A percentile compares a stretch with the other conserved stretches of the same genome.
Evolutionary conservation across 148 eudicot species (phyloP).

Genomic region (Cornus controversa): DNA sequence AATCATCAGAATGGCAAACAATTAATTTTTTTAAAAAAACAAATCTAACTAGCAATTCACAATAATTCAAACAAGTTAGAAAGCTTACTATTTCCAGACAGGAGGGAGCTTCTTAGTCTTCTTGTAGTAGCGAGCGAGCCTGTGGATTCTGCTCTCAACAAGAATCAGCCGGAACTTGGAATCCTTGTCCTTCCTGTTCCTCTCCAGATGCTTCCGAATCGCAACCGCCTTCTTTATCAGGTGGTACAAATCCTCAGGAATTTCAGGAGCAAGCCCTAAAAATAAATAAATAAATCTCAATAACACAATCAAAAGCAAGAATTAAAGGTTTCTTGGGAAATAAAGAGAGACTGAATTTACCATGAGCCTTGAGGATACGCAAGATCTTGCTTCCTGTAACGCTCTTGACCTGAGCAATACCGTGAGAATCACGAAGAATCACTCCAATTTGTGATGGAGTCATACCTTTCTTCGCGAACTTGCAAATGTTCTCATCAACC

Average conservation of each 20-base stretch:
- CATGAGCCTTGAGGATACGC: conserved; percentile 46
- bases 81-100: conserved; percentile 40
- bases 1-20: too few relatives aligned
- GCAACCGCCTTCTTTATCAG: conserved; percentile 48
- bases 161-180: conserved; percentile 44
- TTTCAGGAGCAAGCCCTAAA: conserved; percentile 40
- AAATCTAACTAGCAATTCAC: too few relatives aligned
- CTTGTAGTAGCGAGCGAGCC: conserved; percentile 48
- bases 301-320: neutral
- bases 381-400: conserved; percentile 33
- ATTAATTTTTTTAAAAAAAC: too few relatives aligned
- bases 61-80: too few relatives aligned
- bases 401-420: conserved; percentile 33
- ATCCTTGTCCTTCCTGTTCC: conserved; percentile 48
- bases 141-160: conserved; percentile 42
- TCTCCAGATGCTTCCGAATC: conserved; percentile 38
- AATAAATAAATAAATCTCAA: neutral
- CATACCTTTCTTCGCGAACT: conserved; percentile 33
- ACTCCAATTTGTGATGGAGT: conserved; percentile 37
- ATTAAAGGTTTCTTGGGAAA: neutral
- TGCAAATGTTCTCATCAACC: conserved; percentile 36
- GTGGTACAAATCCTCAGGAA: conserved; percentile 44
- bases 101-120: conserved; percentile 50
- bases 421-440: conserved; percentile 37
- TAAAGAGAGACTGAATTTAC: conserved; percentile 3